Evolutionary conservation across 495 filamentous ascomycete species (phyloP), one percentile per base, ranked within the genome.

Genomic region (Lepraria neglecta): DNA sequence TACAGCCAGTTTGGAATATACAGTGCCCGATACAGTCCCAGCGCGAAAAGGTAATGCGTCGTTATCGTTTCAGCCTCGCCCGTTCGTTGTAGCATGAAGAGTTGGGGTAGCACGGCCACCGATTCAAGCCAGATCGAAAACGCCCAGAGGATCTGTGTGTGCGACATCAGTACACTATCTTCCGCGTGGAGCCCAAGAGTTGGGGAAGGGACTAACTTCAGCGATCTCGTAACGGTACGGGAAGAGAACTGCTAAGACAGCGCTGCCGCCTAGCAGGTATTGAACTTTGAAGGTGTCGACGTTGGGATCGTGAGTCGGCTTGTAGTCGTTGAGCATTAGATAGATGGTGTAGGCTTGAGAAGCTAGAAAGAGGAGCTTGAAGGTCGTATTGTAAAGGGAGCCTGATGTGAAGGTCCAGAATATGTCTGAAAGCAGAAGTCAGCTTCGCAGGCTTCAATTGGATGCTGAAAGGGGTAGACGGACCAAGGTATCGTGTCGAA

Each of bases 1-100:
- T 86, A 97, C 60, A 97, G 83, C 94, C 94, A 98, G 75, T 98
- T 98, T 31, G 94, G 95, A 66, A 98, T 97, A 75, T 98, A 98
- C 50, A 98, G 80, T 7, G 91, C 90, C 45, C 94, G 78, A 76
- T 98, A 98, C 51, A 84, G 68, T 3, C 94, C 94, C 52, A 98
- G 77, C n/a, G 94, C 91, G 71, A 92, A 92, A n/a, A 98, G 80
- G 72, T 98, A 98, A 73, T 98, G 92, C 14, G 91, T 94, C 7
- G 94, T 98, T 68, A 98, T 97, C 19, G 92, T 95, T 76, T 98
- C 94, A 30, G 94, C 95, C 74, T 97, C 94, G 60, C 94, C 95
- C 1, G 94, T 97, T 61, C 94, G 84, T 75, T 98, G 94, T 56
- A 98, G 78, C 89, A 98, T 92, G 74, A 98, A 97, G 19, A 98